phyloP scores from a whole-genome alignment of 2,329 filamentous ascomycete genomes.

The Xylariales sp. region DNA sequence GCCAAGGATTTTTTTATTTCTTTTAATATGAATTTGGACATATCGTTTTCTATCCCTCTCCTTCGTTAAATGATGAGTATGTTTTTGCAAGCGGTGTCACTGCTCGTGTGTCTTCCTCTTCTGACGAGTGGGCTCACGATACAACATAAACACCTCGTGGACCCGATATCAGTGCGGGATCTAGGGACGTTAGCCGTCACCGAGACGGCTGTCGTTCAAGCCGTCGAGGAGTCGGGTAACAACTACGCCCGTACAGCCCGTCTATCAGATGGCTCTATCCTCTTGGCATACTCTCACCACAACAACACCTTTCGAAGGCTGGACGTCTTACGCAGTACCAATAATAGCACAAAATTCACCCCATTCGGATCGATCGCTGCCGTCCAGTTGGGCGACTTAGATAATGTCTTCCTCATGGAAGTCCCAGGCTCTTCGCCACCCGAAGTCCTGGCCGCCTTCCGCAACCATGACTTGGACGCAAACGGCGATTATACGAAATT shows the following conservation, averaged over 20 bases:
- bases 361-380: conserved; percentile 38
- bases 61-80: too few relatives aligned
- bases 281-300: conserved; percentile 38
- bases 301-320: conserved; percentile 31
- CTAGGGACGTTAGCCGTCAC: too few relatives aligned
- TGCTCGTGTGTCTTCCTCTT: too few relatives aligned
- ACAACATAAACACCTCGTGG: too few relatives aligned
- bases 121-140: too few relatives aligned
- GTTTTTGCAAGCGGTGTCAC: too few relatives aligned
- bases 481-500: conserved; percentile 31
- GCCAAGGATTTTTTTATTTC: too few relatives aligned
- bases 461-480: conserved; percentile 38
- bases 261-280: conserved; percentile 38
- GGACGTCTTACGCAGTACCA: conserved; percentile 35
- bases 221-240: too few relatives aligned
- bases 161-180: too few relatives aligned
- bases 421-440: conserved; percentile 21
- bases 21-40: too few relatives aligned
- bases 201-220: too few relatives aligned
- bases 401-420: conserved; percentile 42
- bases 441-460: conserved; percentile 40
- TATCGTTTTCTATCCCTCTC: too few relatives aligned
- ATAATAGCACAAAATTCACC: conserved; percentile 35
- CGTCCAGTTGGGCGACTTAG: conserved; percentile 31
- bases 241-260: conserved; percentile 43